Conservation (phyloP, 169 alveolate species). For the Cryptosporidium ubiquitum region DNA sequence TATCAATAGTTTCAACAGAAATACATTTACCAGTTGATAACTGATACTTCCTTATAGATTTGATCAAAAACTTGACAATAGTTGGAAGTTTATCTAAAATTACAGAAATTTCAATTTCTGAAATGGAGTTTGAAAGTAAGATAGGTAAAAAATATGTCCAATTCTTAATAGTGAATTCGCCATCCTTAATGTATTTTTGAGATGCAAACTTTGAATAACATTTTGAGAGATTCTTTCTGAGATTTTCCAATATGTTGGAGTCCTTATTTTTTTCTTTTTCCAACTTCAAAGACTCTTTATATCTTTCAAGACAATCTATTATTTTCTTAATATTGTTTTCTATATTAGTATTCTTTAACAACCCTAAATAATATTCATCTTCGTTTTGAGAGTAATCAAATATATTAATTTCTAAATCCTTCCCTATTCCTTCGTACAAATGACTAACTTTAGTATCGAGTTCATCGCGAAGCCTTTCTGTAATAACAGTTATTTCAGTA, state of each 20-base stretch:
- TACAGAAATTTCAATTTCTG: conserved; percentile 4
- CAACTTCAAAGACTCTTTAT: background rate
- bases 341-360: conserved; percentile 13
- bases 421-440: conserved; percentile 48
- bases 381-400: conserved; percentile 24
- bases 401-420: background rate
- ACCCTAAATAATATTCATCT: conserved; percentile 13
- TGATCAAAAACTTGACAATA: conserved; percentile 14
- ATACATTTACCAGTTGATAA: background rate
- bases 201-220: background rate
- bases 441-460: background rate
- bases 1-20: conserved; percentile 16
- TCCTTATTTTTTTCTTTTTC: background rate
- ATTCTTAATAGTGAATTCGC: conserved; percentile 13
- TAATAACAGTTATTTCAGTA: conserved; percentile 25
- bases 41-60: conserved; percentile 40
- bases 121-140: conserved; percentile 23
- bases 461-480: conserved; percentile 20
- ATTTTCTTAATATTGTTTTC: conserved; percentile 4
- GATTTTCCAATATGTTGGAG: background rate
- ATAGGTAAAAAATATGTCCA: conserved; percentile 48
- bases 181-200: conserved; percentile 33
- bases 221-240: conserved; percentile 2
- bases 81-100: conserved; percentile 44
- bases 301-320: conserved; percentile 10